Conservation (phyloP, 2,329 filamentous ascomycete species). For the Pseudogymnoascus sp. region DNA sequence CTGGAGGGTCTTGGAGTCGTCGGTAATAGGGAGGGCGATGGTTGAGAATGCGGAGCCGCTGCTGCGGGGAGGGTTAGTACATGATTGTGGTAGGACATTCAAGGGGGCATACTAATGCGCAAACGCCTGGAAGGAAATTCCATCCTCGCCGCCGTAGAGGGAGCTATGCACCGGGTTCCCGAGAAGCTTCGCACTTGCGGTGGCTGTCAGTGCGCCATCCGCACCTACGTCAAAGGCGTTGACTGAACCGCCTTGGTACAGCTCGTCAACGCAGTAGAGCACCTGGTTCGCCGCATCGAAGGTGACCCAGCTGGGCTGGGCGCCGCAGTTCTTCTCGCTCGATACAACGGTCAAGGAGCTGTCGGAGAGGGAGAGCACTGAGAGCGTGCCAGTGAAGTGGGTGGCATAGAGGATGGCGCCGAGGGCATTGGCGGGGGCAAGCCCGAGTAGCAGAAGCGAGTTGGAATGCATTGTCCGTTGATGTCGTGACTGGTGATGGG, state of each 20-base stretch:
- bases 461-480: not conserved
- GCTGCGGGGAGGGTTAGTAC: constrained; percentile 12
- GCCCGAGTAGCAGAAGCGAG: not conserved
- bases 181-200: constrained; percentile 22
- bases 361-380: constrained; percentile 31
- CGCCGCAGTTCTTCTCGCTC: constrained; percentile 21
- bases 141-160: constrained; percentile 19
- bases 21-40: constrained; percentile 18
- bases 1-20: constrained; percentile 25
- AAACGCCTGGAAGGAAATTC: constrained; percentile 14
- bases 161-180: constrained; percentile 18
- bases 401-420: constrained; percentile 14
- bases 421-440: not conserved
- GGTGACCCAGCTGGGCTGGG: constrained; percentile 38
- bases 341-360: constrained; percentile 22
- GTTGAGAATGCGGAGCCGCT: constrained; percentile 19
- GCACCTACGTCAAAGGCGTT: constrained; percentile 29
- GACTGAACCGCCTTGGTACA: constrained; percentile 28
- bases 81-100: constrained; percentile 4
- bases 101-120: constrained; percentile 20
- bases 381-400: constrained; percentile 38
- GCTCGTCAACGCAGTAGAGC: constrained; percentile 40
- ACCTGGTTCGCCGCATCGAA: constrained; percentile 30
- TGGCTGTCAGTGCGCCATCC: constrained; percentile 32
- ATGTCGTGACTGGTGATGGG: not conserved